Base-by-base conservation (phyloP, 352 stramenopile species). In the Globisporangium lucens region DNA sequence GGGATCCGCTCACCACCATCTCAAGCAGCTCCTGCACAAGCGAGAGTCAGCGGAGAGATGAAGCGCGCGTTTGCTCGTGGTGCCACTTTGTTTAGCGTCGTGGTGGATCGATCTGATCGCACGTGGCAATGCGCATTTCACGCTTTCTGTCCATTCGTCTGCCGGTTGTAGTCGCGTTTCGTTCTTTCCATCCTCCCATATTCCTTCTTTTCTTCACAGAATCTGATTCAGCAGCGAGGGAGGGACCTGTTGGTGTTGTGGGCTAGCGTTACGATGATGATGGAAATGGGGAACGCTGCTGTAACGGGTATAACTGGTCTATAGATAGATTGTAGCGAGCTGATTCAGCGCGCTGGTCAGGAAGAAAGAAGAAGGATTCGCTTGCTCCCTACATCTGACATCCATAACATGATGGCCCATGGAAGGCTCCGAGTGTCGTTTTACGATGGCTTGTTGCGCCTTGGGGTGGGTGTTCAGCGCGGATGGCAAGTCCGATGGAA, bases 41-140 rank as follows among this genome's bases (percentile, higher is more conserved):
- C 6, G 17, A 43, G 53, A 60, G 53, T 60, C 53, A 60, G 53
- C 17, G 29, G 24, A 24, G 29, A 15, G 7, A 24, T 52, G 35
- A 15, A 41, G 38, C 13, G 46, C 46, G 5, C 46, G 10, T 33
- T 35, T 56, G 47, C 47, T 55, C 47, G 10, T 9, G 10, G 27
- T 41, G 53, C 53, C 53, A 59, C 53, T 59, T 59, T 59, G 53
- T 17, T 24, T 27, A 20, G 24, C 52, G 52, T 58, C 52, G 27
- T 41, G 24, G 15, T 56, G 22, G 49, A 33, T 36, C 12, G 35
- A 57, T 60, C 53, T 60, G 53, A 43, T 60, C 53, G 53, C 27
- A 20, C 1, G 15, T 6, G 15, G 15, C 6, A 20, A 36, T 38
- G 52, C 27, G 52, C 27, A 58, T 13, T 58, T 22, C 35, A 38